Conservation (phyloP, 208 protist genomes). For the Leishmania guyanensis region DNA sequence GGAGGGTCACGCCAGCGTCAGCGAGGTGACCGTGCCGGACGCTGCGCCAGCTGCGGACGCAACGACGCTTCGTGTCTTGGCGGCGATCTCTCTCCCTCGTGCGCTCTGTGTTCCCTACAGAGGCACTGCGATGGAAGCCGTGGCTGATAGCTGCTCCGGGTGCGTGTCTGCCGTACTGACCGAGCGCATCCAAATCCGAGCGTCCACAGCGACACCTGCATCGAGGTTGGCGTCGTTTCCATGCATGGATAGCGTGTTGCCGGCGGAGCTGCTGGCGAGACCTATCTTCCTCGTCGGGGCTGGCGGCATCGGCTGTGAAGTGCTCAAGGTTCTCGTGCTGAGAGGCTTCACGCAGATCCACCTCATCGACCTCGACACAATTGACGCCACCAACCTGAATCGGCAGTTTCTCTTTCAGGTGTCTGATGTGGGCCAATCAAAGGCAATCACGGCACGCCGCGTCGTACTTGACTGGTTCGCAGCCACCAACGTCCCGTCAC, state of each 20-base stretch:
- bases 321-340: constrained; percentile 98
- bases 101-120: neutral
- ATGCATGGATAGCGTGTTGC: neutral
- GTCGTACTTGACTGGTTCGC: constrained; percentile 66
- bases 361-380: constrained; percentile 98
- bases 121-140: too few species aligned
- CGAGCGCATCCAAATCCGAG: constrained; percentile 2
- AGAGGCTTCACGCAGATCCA: constrained; percentile 95
- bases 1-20: neutral
- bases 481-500: neutral
- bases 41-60: neutral
- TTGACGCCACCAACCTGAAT: constrained; percentile 99
- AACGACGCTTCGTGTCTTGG: constrained; percentile 3
- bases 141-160: neutral
- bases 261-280: constrained; percentile 13
- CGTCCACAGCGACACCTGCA: neutral
- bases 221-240: neutral
- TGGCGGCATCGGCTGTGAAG: constrained; percentile 99
- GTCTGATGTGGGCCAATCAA: constrained; percentile 95
- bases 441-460: constrained; percentile 86
- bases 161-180: constrained; percentile 12
- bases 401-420: constrained; percentile 98
- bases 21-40: neutral
- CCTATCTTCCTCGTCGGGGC: constrained; percentile 97
- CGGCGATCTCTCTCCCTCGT: constrained; percentile 18